These are phyloP conservation scores for Microcera coccophila DNA, from an alignment of 2,329 filamentous ascomycete genomes.

Conservation along the genomic window DNA sequence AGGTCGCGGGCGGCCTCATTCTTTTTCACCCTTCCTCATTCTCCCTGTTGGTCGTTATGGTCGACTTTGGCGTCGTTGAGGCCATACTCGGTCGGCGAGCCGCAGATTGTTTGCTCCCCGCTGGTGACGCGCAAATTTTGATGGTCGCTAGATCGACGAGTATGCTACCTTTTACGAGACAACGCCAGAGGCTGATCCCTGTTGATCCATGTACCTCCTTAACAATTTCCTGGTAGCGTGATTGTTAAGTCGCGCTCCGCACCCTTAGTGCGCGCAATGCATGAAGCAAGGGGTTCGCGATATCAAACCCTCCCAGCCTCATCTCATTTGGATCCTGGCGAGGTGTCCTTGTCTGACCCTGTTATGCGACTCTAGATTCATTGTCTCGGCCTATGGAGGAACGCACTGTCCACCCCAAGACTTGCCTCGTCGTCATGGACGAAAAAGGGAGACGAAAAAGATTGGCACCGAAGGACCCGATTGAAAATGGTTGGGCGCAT, in stretches of 20 bases:
- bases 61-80: slow-evolving; percentile 9
- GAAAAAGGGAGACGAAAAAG: no score
- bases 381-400: no score
- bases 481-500: no score
- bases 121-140: slow-evolving; percentile 31
- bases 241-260: slow-evolving; percentile 9
- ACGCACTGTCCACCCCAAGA: no score
- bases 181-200: slow-evolving; percentile 19
- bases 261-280: slow-evolving; percentile 3
- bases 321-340: slow-evolving; percentile 16
- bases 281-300: slow-evolving; percentile 12
- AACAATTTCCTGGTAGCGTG: slow-evolving; percentile 33
- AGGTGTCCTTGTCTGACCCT: no score
- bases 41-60: no score
- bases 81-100: slow-evolving; percentile 17
- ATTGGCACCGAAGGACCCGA: no score
- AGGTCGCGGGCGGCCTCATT: background rate
- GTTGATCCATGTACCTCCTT: slow-evolving; percentile 33
- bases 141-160: slow-evolving; percentile 28
- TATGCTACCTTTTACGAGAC: slow-evolving; percentile 26
- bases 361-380: no score
- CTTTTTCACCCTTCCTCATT: background rate
- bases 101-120: slow-evolving; percentile 15
- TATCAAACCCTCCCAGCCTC: slow-evolving; percentile 12
- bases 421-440: background rate